These are phyloP conservation scores for Alternaria angustiovoidea DNA, from an alignment of 2,329 filamentous ascomycete species.

Conservation along the genomic window DNA sequence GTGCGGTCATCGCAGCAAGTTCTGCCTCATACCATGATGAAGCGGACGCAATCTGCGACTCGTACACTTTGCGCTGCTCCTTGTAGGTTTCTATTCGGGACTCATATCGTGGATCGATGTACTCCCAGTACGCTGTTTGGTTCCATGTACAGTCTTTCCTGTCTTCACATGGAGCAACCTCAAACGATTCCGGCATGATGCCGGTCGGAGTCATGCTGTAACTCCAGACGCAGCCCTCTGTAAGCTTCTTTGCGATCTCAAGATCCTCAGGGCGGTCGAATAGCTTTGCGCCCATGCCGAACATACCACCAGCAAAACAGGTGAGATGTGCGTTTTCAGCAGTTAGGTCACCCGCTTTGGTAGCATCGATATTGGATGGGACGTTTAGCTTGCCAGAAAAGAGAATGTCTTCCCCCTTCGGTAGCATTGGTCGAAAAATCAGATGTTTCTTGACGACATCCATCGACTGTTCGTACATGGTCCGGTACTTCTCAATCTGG, in stretches of 20 bases:
- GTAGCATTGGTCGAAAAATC: conserved; percentile 61
- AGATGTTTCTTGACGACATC: conserved; percentile 56
- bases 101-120: conserved; percentile 48
- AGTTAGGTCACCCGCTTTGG: conserved; percentile 38
- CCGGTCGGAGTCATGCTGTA: conserved; percentile 66
- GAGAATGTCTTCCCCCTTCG: conserved; percentile 56
- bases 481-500: conserved; percentile 56
- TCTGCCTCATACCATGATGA: conserved; percentile 41
- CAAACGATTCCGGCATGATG: conserved; percentile 69
- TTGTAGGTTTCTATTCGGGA: conserved; percentile 36
- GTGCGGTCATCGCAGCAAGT: conserved; percentile 37
- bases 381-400: conserved; percentile 50
- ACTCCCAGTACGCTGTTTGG: conserved; percentile 54
- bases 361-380: conserved; percentile 33
- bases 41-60: conserved; percentile 44
- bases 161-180: conserved; percentile 58
- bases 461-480: conserved; percentile 65
- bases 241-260: conserved; percentile 64
- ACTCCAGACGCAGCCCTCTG: conserved; percentile 69
- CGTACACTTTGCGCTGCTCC: conserved; percentile 47
- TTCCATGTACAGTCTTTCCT: conserved; percentile 55
- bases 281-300: conserved; percentile 71
- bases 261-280: conserved; percentile 64
- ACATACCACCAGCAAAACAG: conserved; percentile 76
- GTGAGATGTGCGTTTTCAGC: conserved; percentile 67